Conservation (phyloP, 257 asterid genomes). For the Apocynum venetum region DNA sequence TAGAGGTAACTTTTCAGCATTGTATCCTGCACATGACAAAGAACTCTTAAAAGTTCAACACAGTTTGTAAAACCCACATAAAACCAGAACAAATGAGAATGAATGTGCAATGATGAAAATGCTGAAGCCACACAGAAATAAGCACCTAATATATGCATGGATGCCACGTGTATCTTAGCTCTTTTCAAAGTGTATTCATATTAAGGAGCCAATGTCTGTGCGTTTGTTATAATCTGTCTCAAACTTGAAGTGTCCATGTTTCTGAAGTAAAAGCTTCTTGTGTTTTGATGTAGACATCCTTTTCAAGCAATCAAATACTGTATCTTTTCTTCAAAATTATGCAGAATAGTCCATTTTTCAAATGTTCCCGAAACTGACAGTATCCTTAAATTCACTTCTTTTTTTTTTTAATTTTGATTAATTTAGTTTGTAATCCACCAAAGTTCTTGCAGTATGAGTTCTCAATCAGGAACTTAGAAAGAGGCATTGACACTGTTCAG, state of each 20-base stretch:
- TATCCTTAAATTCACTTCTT: neutral
- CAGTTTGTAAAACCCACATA: neutral
- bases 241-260: neutral
- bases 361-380: neutral
- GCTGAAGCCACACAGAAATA: neutral
- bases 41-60: neutral
- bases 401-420: neutral
- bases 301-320: neutral
- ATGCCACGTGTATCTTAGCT: neutral
- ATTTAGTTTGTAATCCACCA: neutral
- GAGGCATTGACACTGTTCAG: neutral
- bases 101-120: neutral
- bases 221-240: neutral
- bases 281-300: neutral
- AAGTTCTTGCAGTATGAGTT: neutral
- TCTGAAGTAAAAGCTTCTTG: neutral
- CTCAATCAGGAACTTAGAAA: neutral
- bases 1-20: constrained; percentile 87
- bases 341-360: neutral
- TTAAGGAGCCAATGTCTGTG: neutral
- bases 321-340: neutral
- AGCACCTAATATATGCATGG: neutral
- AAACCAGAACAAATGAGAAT: neutral
- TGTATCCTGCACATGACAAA: constrained; percentile 58
- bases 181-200: neutral